Evolutionary conservation across 768 basidiomycete species (phyloP), one percentile per base, ranked within the genome.

Genomic region (Mycena indigotica): DNA sequence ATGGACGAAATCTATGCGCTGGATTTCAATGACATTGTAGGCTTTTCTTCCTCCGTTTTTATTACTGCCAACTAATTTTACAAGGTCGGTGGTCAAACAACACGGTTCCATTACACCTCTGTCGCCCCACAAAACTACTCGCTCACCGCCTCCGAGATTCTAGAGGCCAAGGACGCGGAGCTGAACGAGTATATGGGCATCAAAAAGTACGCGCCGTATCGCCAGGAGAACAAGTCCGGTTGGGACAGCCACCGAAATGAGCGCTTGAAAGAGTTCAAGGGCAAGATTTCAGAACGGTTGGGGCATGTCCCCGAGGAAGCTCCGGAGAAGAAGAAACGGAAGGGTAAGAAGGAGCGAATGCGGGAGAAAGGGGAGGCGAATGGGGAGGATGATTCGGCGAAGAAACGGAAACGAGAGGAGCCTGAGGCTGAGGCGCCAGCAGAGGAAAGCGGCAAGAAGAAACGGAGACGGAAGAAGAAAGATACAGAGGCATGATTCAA

Each of bases 11-110:
- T 98, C 39, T 89, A 95, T 69, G 87, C 80, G 30, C 79, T 98
- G 17, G 96, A 98, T 59, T 96, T 98, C 76, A 98, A 98, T 71
- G 95, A 96, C 66, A 84, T 98, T 78, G 95, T 95, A 58, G 40
- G 15, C 52, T 15, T 4, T 46, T 52, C 10, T 41, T 29, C 6
- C 4, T 16, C n/a, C 26, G 53, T 52, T 50, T 23, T 26, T 28
- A 39, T 56, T 44, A 55, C 57, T 54, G 17, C 50, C 56, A 15
- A 39, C 24, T 21, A 16, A 57, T 16, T 62, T 23, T 66, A n/a
- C n/a, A n/a, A 95, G 95, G 87, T 96, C 50, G 95, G 87, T 5
- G 92, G 87, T 68, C 75, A 95, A 67, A 88, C 94, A 2, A 98
- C 95, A 0, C 88, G 93, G 12, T 99, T 99, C 83, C 88, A 90